Conservation (phyloP, 129 eudicot species). For the Smallanthus sonchifolius region DNA sequence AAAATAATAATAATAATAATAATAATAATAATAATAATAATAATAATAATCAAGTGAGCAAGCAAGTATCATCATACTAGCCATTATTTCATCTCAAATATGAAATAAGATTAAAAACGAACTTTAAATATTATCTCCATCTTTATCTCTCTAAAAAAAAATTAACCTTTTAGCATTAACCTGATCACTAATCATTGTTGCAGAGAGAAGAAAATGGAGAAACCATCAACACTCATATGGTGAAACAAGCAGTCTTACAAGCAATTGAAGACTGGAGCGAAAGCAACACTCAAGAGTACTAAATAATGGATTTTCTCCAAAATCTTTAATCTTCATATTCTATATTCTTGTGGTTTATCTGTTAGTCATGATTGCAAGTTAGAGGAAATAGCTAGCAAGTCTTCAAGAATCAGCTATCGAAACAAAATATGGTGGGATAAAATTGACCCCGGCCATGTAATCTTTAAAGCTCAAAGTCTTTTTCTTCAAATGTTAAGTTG, state of each 20-base stretch:
- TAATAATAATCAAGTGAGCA: neutral
- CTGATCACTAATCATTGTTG: neutral
- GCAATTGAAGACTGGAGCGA: conserved; percentile 72
- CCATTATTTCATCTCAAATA: neutral
- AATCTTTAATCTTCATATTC: neutral
- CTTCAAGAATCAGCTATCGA: conserved; percentile 13
- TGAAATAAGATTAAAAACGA: too few relatives aligned
- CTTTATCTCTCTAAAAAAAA: neutral
- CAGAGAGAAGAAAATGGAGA: conserved; percentile 64
- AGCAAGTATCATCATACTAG: neutral
- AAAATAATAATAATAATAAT: too few relatives aligned
- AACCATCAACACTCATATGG: conserved; percentile 49
- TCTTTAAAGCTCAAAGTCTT: too few relatives aligned
- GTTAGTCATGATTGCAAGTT: conserved; percentile 6
- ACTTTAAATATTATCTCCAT: neutral
- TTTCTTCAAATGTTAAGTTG: too few relatives aligned
- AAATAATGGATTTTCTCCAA: neutral
- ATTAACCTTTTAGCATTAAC: neutral
- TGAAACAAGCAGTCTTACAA: conserved; percentile 63
- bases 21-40: too few relatives aligned
- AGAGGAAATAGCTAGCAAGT: conserved; percentile 31
- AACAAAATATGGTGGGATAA: too few relatives aligned
- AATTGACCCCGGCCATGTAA: too few relatives aligned
- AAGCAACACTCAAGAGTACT: conserved; percentile 39
- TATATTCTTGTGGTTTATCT: conserved; percentile 5